Evolutionary conservation across 106 monocot genomes (phyloP).

Genomic region (Amphibolis antarctica): DNA sequence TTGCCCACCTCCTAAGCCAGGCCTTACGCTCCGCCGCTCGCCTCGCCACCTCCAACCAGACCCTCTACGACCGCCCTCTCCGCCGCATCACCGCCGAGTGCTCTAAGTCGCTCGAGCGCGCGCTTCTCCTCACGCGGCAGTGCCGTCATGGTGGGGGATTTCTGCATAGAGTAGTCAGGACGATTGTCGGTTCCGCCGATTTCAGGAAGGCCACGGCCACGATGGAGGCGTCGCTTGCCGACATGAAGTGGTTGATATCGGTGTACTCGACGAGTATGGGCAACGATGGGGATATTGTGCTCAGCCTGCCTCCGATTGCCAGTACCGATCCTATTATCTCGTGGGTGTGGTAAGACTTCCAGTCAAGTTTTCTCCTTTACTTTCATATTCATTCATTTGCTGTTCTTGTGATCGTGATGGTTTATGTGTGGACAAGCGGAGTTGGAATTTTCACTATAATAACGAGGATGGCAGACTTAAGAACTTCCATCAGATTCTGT

Average conservation of each 20-base stretch:
- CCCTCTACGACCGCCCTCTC: slow-evolving; percentile 44
- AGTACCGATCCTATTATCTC: slow-evolving; percentile 48
- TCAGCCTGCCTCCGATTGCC: slow-evolving; percentile 43
- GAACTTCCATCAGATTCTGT: no score
- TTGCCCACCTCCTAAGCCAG: slow-evolving; percentile 21
- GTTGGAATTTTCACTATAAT: no score
- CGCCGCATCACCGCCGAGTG: slow-evolving; percentile 31
- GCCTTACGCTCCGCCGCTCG: slow-evolving; percentile 28
- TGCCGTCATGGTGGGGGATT: slow-evolving; percentile 22
- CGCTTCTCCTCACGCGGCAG: slow-evolving; percentile 29
- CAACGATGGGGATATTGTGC: slow-evolving; percentile 11
- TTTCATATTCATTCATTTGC: background rate
- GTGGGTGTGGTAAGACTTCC: slow-evolving; percentile 19
- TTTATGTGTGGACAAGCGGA: background rate
- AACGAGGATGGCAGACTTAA: no score
- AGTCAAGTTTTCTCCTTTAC: background rate
- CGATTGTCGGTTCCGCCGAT: slow-evolving; percentile 27
- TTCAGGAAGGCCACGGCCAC: slow-evolving; percentile 21
- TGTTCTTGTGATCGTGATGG: background rate
- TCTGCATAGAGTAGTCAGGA: slow-evolving; percentile 24
- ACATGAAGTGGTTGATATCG: slow-evolving; percentile 28
- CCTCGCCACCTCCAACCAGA: slow-evolving; percentile 10
- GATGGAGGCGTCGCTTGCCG: slow-evolving; percentile 36
- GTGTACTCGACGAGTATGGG: slow-evolving; percentile 12
- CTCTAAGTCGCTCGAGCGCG: slow-evolving; percentile 28